These are phyloP conservation scores for Ophiocordyceps camponoti-leonardi DNA, from an alignment of 2,329 filamentous ascomycete species.

Conservation along the genomic window DNA sequence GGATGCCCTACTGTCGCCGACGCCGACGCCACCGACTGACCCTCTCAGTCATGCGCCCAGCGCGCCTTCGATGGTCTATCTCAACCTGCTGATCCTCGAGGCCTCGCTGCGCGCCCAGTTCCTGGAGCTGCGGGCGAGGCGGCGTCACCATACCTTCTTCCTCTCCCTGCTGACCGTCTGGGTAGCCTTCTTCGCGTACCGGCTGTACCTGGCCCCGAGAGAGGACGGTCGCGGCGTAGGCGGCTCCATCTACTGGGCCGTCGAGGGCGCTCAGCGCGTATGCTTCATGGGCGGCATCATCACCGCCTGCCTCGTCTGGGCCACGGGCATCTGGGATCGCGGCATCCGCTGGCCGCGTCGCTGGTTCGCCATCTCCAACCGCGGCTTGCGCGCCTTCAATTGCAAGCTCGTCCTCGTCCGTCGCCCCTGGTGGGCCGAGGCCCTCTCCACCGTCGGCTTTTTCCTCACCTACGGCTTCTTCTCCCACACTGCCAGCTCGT, in stretches of 20 bases:
- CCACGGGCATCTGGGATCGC: conserved; percentile 88
- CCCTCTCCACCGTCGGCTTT: conserved; percentile 55
- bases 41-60: conserved; percentile 71
- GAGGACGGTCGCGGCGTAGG: conserved; percentile 86
- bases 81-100: conserved; percentile 94
- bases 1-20: not conserved
- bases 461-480: conserved; percentile 62
- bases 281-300: conserved; percentile 83
- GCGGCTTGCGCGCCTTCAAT: conserved; percentile 82
- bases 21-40: conserved; percentile 29
- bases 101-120: conserved; percentile 86
- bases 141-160: conserved; percentile 88
- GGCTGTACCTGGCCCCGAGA: conserved; percentile 84
- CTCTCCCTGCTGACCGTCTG: conserved; percentile 63
- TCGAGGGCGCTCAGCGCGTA: conserved; percentile 79
- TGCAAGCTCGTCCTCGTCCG: conserved; percentile 86
- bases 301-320: conserved; percentile 77
- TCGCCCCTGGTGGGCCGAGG: conserved; percentile 65
- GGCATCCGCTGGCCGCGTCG: conserved; percentile 86
- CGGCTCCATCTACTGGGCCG: conserved; percentile 89
- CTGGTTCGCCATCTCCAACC: conserved; percentile 79
- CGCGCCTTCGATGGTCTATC: conserved; percentile 88
- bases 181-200: conserved; percentile 74
- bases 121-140: conserved; percentile 70
- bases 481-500: conserved; percentile 48